Evolutionary conservation across 2,329 filamentous ascomycete genomes (phyloP).

Genomic region (Zymoseptoria ardabiliae): DNA sequence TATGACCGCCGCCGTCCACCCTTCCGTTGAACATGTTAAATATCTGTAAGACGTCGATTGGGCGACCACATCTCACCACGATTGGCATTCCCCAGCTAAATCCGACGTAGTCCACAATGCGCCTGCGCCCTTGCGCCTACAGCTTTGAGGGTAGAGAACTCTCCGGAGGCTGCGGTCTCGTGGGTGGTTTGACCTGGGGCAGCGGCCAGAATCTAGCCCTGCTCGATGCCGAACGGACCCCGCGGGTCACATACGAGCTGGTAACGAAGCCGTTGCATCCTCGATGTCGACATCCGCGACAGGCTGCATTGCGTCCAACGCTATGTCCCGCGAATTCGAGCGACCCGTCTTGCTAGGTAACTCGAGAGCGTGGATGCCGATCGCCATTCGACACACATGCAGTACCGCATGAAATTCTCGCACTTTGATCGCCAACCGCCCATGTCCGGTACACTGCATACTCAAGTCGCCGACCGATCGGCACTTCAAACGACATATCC

Average conservation of each 20-base stretch:
- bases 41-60: too few relatives aligned
- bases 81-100: too few relatives aligned
- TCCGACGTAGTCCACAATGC: too few relatives aligned
- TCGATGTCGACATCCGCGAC: background rate
- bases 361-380: too few relatives aligned
- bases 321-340: background rate
- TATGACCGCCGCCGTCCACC: too few relatives aligned
- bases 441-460: background rate
- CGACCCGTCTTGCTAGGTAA: background rate
- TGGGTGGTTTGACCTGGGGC: constrained; percentile 1
- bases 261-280: background rate
- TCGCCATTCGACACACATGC: background rate
- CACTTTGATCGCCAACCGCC: too few relatives aligned
- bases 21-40: too few relatives aligned
- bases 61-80: too few relatives aligned
- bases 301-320: background rate
- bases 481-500: background rate
- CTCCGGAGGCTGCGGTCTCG: too few relatives aligned
- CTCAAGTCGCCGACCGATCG: background rate
- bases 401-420: background rate
- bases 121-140: too few relatives aligned
- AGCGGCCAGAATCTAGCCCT: constrained; percentile 2
- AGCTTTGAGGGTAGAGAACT: too few relatives aligned
- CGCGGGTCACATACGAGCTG: constrained; percentile 9
- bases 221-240: constrained; percentile 12